Conservation (phyloP, 2,329 filamentous ascomycete genomes). For the Hymenotorrendiella dingleyae region DNA sequence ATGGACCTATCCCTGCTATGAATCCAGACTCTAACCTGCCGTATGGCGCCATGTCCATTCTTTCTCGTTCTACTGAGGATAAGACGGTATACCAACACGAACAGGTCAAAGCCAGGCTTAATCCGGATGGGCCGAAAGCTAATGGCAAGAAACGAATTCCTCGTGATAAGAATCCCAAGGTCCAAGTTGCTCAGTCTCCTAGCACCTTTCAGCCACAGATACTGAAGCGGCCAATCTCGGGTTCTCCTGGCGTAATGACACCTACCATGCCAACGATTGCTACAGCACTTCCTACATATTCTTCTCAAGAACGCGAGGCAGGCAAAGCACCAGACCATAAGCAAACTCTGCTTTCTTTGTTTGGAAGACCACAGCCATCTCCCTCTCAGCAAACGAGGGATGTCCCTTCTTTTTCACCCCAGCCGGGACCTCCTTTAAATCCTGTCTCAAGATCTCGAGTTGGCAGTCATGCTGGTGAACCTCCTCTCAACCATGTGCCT, state of each 20-base stretch:
- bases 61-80: conserved; percentile 20
- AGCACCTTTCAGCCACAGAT: conserved; percentile 48
- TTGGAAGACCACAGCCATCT: conserved; percentile 19
- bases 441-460: conserved; percentile 26
- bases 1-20: conserved; percentile 16
- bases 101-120: conserved; percentile 1
- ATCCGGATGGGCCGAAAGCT: conserved; percentile 3
- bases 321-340: conserved; percentile 40
- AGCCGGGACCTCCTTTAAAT: conserved; percentile 10
- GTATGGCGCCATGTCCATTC: conserved; percentile 25
- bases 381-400: conserved; percentile 5
- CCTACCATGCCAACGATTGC: too few species aligned
- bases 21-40: conserved; percentile 25
- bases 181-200: conserved; percentile 14
- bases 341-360: conserved; percentile 35
- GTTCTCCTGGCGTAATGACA: too few species aligned
- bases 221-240: conserved; percentile 42
- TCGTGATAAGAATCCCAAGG: background rate
- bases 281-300: too few species aligned
- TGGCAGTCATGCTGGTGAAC: conserved; percentile 18
- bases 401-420: conserved; percentile 7
- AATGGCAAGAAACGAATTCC: conserved; percentile 7
- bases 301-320: conserved; percentile 32
- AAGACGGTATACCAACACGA: too few species aligned
- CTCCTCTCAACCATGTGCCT: conserved; percentile 8